Base-by-base conservation (phyloP, 2,329 filamentous ascomycete species). In the Exophiala calicioides region DNA sequence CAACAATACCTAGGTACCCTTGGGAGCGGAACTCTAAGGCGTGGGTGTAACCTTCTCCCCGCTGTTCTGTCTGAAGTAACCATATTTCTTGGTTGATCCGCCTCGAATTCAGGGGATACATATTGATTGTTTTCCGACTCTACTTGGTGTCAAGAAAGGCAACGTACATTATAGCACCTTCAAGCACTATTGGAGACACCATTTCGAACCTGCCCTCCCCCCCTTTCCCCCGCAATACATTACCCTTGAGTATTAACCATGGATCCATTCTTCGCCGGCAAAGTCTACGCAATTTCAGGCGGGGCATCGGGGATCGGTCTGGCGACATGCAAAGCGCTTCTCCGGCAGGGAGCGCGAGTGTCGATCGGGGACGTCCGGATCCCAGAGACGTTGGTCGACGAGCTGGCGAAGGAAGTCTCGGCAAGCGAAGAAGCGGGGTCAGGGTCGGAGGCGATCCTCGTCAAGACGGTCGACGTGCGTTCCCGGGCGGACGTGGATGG, bases 241-340 rank as follows among this genome's bases (percentile, higher is more conserved):
- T 20, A 34, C 23, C 23, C 4, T 21, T 26, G 16, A 21, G 3
- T 7, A 10, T 30, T 15, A 2, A 30, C 18, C 4, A 31, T 47
- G 24, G 48, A 51, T 20, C n/a, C 18, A 6, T 51, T 51, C 30
- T 51, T 51, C 43, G 18, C 4, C 7, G 32, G 26, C 23, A 31
- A 34, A 5, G 44, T 43, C 12, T 51, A 51, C 15, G 48, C 43
- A 5, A 89, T 94, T 64, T 91, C 86, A 0, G 88, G 88, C 51
- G 88, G 81, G n/a, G 86, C 85, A 1, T 86, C 82, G 4, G 55
- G 88, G 13, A 84, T 93, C 50, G 88, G 88, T 4, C 78, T 87
- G 20, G 85, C 86, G 0, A 78, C 90, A 4, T 83, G 86, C 2
- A 80, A 81, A 60, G 21, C 44, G 6, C 33, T 51, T 3, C 37